These are phyloP conservation scores for Aspergillus brasiliensis DNA, from an alignment of 2,329 filamentous ascomycete species.

Conservation along the genomic window DNA sequence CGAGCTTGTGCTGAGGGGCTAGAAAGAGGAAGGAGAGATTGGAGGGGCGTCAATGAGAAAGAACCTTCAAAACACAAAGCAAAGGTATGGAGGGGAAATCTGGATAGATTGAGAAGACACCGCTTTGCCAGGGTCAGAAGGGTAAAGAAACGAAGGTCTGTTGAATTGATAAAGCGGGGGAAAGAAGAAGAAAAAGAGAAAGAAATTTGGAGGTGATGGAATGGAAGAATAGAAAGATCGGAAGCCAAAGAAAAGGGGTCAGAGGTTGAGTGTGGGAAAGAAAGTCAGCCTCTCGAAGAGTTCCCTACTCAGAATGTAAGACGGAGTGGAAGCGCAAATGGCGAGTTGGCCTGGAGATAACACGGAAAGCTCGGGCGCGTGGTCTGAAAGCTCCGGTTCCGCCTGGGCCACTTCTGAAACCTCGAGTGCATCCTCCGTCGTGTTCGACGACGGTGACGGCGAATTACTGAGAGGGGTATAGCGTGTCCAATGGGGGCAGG, in stretches of 20 bases:
- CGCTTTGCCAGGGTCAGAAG: neutral
- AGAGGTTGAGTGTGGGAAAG: neutral
- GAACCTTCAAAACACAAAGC: neutral
- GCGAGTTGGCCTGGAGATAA: slow-evolving; percentile 27
- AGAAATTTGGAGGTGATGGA: neutral
- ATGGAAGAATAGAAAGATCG: neutral
- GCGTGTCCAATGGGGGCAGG: neutral
- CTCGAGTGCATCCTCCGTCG: neutral
- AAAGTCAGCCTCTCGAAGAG: neutral
- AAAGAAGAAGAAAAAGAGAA: too few relatives aligned
- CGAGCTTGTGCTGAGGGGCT: neutral
- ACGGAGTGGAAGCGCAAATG: slow-evolving; percentile 15
- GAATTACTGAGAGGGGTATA: too few relatives aligned
- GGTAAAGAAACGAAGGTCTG: too few relatives aligned
- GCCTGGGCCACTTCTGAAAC: slow-evolving; percentile 4
- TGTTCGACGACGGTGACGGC: too few relatives aligned
- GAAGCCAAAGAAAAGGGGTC: neutral
- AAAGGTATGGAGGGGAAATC: slow-evolving; percentile 13
- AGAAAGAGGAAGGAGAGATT: neutral
- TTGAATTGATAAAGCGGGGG: too few relatives aligned
- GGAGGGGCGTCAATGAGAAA: neutral
- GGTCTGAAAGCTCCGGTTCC: slow-evolving; percentile 16
- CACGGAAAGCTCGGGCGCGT: slow-evolving; percentile 21
- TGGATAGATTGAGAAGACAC: neutral
- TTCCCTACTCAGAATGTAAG: neutral